Percentiles rank a stretch among this genome's conserved stretches.
Conservation (phyloP, 305 asterid species). For the Fraxinus dipetala region DNA sequence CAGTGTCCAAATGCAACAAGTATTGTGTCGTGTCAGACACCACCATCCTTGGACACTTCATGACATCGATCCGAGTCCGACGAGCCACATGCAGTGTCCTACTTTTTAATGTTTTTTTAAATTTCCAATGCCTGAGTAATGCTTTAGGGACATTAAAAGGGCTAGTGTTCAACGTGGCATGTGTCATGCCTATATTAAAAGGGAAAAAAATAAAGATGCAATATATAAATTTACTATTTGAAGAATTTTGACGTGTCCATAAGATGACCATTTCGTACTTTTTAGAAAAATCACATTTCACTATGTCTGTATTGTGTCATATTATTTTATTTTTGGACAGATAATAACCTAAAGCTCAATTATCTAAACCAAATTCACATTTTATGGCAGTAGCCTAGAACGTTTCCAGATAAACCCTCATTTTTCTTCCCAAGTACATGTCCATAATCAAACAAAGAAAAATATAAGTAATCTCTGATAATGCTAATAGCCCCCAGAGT, state of each 20-base stretch:
- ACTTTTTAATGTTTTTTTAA: background rate
- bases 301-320: background rate
- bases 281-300: background rate
- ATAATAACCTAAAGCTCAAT: background rate
- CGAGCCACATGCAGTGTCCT: background rate
- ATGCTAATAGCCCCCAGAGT: background rate
- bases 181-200: background rate
- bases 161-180: background rate
- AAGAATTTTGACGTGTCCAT: background rate
- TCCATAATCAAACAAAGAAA: background rate
- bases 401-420: background rate
- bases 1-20: background rate
- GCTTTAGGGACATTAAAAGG: background rate
- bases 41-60: background rate
- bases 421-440: background rate
- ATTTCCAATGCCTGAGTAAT: background rate
- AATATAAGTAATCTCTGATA: conserved; percentile 3
- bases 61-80: background rate
- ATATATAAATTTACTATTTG: background rate
- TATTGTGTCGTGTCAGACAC: background rate
- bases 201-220: background rate
- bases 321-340: background rate
- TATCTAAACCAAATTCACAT: background rate
- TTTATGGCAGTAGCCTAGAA: background rate
- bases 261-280: background rate